Conservation (phyloP, 202 grass and related monocot species). For the Elaeis oleifera region DNA sequence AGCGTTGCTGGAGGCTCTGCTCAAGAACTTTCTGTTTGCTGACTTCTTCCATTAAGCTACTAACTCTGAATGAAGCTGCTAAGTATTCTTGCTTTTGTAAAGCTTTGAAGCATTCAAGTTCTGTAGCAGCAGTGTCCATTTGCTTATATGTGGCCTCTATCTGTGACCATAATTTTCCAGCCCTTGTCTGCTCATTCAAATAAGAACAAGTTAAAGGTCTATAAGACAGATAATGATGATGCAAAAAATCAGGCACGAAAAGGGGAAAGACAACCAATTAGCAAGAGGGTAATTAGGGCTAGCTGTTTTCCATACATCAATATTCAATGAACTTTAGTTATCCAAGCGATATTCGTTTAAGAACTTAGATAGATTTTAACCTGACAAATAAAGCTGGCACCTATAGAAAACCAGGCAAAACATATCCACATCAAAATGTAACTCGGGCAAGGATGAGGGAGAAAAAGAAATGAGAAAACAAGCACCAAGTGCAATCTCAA, state of each 20-base stretch:
- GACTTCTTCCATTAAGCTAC: constrained; percentile 63
- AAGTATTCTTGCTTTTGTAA: constrained; percentile 77
- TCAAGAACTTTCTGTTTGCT: constrained; percentile 81
- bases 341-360: too few species aligned
- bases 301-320: too few species aligned
- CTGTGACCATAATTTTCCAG: constrained; percentile 68
- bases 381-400: too few species aligned
- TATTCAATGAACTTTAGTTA: too few species aligned
- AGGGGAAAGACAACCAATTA: too few species aligned
- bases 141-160: constrained; percentile 83
- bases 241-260: too few species aligned
- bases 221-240: background rate
- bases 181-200: constrained; percentile 40
- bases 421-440: too few species aligned
- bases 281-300: too few species aligned
- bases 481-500: background rate
- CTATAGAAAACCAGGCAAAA: too few species aligned
- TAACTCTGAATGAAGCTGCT: constrained; percentile 50
- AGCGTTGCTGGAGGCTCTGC: constrained; percentile 41
- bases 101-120: constrained; percentile 80
- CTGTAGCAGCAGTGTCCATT: constrained; percentile 72
- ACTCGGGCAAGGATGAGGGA: too few species aligned
- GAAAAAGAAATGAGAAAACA: constrained; percentile 1
- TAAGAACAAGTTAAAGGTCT: constrained; percentile 4
- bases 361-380: too few species aligned